Percentiles rank a stretch among this genome's conserved stretches.
These are phyloP conservation scores for Curvularia sp. DNA, from an alignment of 2,329 filamentous ascomycete genomes.

Conservation along the genomic window DNA sequence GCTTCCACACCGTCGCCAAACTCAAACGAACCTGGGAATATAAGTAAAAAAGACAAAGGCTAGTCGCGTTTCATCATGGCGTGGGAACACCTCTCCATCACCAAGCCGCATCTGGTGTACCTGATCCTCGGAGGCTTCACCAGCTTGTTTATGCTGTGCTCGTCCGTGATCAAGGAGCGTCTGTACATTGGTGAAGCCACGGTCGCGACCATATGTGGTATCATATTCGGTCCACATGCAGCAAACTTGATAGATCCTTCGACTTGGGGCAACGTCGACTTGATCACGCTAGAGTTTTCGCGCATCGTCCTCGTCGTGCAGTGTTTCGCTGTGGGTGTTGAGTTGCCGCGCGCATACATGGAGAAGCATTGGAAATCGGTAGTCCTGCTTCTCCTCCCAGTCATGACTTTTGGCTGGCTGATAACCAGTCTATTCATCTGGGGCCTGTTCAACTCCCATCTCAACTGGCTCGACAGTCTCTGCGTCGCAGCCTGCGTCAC, in stretches of 20 bases:
- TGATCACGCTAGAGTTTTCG: constrained; percentile 87
- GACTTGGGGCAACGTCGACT: constrained; percentile 82
- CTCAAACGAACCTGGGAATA: constrained; percentile 1
- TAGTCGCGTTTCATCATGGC: constrained; percentile 63
- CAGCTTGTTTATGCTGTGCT: constrained; percentile 97
- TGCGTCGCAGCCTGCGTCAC: constrained; percentile 92
- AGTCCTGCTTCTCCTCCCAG: constrained; percentile 82
- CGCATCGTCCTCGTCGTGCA: constrained; percentile 89
- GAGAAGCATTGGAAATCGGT: constrained; percentile 97
- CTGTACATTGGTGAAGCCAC: constrained; percentile 99
- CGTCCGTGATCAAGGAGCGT: constrained; percentile 96
- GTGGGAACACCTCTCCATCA: constrained; percentile 83
- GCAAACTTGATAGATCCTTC: constrained; percentile 79
- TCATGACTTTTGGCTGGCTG: constrained; percentile 97
- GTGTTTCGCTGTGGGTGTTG: constrained; percentile 90
- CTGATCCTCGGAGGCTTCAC: constrained; percentile 98
- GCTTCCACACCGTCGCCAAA: neutral
- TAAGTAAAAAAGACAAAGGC: constrained; percentile 12
- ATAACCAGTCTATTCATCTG: constrained; percentile 92
- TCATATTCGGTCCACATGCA: constrained; percentile 87
- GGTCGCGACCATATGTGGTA: constrained; percentile 84
- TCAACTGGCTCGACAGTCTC: constrained; percentile 90
- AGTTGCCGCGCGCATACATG: constrained; percentile 95
- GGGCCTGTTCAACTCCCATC: constrained; percentile 77
- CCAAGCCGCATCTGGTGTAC: constrained; percentile 96